Conservation (phyloP, 768 basidiomycete genomes). For the Agrocybe pediades region DNA sequence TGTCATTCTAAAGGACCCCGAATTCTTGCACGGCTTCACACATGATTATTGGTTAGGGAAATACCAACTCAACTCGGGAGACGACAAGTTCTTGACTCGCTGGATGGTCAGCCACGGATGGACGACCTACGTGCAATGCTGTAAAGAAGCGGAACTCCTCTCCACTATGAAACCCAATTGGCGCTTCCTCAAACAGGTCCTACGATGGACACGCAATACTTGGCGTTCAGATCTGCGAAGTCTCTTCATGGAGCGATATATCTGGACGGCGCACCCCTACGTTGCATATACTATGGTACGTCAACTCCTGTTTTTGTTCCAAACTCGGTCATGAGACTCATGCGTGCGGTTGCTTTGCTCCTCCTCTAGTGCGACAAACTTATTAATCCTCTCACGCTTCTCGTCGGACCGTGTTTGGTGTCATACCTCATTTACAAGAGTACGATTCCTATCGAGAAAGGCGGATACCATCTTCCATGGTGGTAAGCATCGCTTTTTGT, state of each 20-base stretch:
- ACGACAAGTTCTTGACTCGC: slow-evolving; percentile 92
- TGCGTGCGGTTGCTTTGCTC: too few relatives aligned
- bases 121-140: slow-evolving; percentile 91
- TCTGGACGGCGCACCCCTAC: slow-evolving; percentile 91
- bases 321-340: background rate
- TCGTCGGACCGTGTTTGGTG: slow-evolving; percentile 83
- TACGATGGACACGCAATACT: slow-evolving; percentile 93
- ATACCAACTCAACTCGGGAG: slow-evolving; percentile 93
- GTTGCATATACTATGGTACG: slow-evolving; percentile 91
- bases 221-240: slow-evolving; percentile 90
- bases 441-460: slow-evolving; percentile 62
- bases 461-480: slow-evolving; percentile 82
- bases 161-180: slow-evolving; percentile 97
- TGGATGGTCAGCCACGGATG: slow-evolving; percentile 98
- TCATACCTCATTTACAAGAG: slow-evolving; percentile 77
- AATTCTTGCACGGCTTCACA: slow-evolving; percentile 90
- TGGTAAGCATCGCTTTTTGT: slow-evolving; percentile 51
- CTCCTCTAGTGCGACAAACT: slow-evolving; percentile 78
- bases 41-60: slow-evolving; percentile 94
- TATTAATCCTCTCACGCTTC: slow-evolving; percentile 84
- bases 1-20: slow-evolving; percentile 92
- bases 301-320: slow-evolving; percentile 39
- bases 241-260: slow-evolving; percentile 83
- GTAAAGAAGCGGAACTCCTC: slow-evolving; percentile 81
- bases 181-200: slow-evolving; percentile 92